Evolutionary conservation across 768 basidiomycete genomes (phyloP), one percentile per base, ranked within the genome.

Genomic region (Gloeostereum incarnatum): DNA sequence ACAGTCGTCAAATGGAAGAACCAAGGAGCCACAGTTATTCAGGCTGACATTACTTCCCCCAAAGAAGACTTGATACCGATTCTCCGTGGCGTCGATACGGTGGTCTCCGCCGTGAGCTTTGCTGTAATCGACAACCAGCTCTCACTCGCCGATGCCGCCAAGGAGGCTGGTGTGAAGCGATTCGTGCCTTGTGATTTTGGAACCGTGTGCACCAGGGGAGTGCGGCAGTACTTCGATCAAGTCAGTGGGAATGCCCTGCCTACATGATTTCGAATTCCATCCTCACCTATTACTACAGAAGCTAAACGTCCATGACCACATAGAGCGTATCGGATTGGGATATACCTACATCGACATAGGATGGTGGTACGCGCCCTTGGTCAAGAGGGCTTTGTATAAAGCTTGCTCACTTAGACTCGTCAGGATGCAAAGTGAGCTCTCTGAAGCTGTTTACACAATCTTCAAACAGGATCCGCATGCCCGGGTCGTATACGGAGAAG

Each of bases 71-170:
- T 33, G 11, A 8, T 8, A 17, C 10, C 7, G 10, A 17, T 17
- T 17, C 9, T 33, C 9, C 10, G 7, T 11, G 31, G 31, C 8
- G 16, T 7, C 8, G 31, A 33, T 17, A 17, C 16, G 10, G 31
- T 33, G 8, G 18, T 33, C 7, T 33, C 8, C 8, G 31, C 31
- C 7, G 18, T 33, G 11, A 17, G 10, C 11, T 8, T 17, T 17
- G 7, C 31, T 8, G 31, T 7, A 17, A 9, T 33, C 16, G 31
- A 17, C 11, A 11, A 7, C 3, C 54, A 63, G 41, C 36, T 36
- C 17, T 16, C 35, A 16, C 56, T 51, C 16, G 45, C 50, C 1
- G 55, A 56, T 5, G 55, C 55, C 5, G 50, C 58, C 2, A 60
- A 55, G 39, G 46, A 45, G 0, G 55, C 49, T 2, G 47, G 45